Evolutionary conservation across 257 asterid genomes (phyloP).

Genomic region (Solanum chmielewskii): DNA sequence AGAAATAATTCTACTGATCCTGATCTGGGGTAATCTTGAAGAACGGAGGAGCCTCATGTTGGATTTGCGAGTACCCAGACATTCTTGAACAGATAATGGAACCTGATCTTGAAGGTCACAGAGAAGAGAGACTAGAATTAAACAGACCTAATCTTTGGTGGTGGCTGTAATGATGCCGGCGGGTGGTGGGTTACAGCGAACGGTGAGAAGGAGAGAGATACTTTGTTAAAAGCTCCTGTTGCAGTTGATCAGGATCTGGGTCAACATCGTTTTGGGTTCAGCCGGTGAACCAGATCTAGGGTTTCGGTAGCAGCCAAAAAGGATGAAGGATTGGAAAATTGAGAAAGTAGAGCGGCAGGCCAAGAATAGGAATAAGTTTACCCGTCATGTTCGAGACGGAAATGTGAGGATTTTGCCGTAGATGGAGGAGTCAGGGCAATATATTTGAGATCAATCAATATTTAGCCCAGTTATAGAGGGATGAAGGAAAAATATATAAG

Average conservation of each 20-base stretch:
- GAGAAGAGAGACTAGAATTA: not conserved
- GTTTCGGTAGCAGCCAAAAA: not conserved
- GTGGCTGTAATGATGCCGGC: not conserved
- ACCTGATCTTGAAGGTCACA: not conserved
- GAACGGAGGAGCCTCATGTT: not conserved
- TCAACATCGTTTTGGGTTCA: not conserved
- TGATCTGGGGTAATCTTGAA: not conserved
- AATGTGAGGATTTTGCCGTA: not conserved
- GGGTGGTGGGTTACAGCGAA: not conserved
- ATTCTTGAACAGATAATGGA: not conserved
- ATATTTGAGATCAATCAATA: not conserved
- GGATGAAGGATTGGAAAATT: not conserved
- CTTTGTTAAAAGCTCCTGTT: not conserved
- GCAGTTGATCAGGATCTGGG: not conserved
- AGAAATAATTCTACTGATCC: too few relatives aligned
- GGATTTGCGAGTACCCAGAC: not conserved
- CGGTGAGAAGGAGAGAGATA: not conserved
- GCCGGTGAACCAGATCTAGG: not conserved
- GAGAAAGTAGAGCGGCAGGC: not conserved
- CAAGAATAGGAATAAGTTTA: not conserved
- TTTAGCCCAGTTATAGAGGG: not conserved
- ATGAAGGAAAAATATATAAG: not conserved
- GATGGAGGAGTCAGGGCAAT: not conserved
- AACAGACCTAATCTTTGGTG: not conserved
- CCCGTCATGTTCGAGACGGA: not conserved